These are phyloP conservation scores for Colletotrichum sp. DNA, from an alignment of 2,329 filamentous ascomycete genomes.

Conservation along the genomic window DNA sequence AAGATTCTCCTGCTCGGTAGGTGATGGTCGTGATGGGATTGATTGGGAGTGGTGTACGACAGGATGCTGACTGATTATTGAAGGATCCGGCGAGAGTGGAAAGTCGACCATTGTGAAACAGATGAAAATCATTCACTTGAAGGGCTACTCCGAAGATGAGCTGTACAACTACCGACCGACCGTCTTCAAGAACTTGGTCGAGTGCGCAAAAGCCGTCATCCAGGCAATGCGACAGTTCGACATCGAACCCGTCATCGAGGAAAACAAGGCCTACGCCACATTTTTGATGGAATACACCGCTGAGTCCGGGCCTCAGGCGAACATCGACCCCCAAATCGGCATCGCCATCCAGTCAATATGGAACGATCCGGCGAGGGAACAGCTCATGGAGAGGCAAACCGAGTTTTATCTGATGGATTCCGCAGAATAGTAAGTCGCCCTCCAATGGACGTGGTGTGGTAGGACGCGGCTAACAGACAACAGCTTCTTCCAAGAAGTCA, in stretches of 20 bases:
- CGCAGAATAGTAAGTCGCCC: slow-evolving; percentile 82
- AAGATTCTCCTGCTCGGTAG: slow-evolving; percentile 95
- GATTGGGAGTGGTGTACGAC: background rate
- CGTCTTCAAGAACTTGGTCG: slow-evolving; percentile 97
- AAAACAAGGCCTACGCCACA: slow-evolving; percentile 76
- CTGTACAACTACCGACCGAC: slow-evolving; percentile 93
- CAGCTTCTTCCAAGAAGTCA: slow-evolving; percentile 95
- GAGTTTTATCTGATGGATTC: slow-evolving; percentile 99
- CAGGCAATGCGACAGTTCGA: slow-evolving; percentile 91
- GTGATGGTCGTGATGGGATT: slow-evolving; percentile 28
- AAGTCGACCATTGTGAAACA: slow-evolving; percentile 99
- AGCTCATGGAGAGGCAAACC: slow-evolving; percentile 89
- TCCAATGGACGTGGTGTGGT: no score
- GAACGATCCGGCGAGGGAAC: slow-evolving; percentile 84
- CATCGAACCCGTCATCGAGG: slow-evolving; percentile 75
- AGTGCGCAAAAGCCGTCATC: slow-evolving; percentile 94
- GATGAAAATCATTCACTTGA: slow-evolving; percentile 99
- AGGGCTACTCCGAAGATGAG: slow-evolving; percentile 95
- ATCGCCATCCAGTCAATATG: slow-evolving; percentile 86
- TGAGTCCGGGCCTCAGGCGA: slow-evolving; percentile 86
- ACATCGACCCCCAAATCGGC: slow-evolving; percentile 81
- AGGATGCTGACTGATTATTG: slow-evolving; percentile 12
- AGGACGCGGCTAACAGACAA: slow-evolving; percentile 24
- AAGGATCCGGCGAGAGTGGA: slow-evolving; percentile 96
- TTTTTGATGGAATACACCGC: slow-evolving; percentile 88